These are phyloP conservation scores for Gamarada debralockiae DNA, from an alignment of 495 filamentous ascomycete genomes.

Conservation along the genomic window DNA sequence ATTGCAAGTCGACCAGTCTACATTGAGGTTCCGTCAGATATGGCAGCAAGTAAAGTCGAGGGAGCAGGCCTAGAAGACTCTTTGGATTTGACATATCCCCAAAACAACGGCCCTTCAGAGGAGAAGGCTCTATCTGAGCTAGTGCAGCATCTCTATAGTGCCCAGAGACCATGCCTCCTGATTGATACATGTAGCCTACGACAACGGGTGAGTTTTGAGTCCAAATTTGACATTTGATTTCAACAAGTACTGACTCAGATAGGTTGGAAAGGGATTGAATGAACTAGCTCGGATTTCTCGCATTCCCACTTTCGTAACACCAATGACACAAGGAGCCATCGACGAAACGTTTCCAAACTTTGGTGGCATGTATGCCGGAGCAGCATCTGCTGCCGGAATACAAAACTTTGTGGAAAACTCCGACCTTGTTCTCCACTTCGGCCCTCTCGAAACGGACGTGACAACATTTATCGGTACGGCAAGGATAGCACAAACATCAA, in stretches of 20 bases:
- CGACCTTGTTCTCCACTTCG: not conserved
- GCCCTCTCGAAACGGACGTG: not conserved
- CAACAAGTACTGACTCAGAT: no score
- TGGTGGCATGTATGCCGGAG: not conserved
- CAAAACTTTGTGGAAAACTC: not conserved
- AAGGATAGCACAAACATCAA: not conserved
- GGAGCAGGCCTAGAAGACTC: not conserved
- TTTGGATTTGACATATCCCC: not conserved
- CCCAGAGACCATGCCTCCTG: not conserved
- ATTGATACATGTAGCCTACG: not conserved
- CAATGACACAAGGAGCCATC: not conserved
- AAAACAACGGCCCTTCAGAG: not conserved
- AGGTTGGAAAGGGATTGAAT: no score
- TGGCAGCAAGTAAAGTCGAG: not conserved
- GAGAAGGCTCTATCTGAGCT: not conserved
- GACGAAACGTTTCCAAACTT: not conserved
- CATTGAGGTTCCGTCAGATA: constrained; percentile 1
- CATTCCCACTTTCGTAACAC: not conserved
- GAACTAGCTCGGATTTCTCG: not conserved
- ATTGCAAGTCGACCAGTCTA: not conserved
- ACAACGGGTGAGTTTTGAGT: not conserved
- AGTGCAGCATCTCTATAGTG: not conserved
- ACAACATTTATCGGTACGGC: not conserved
- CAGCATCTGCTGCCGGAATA: not conserved
- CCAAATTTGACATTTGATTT: no score